Percentiles rank a stretch among this genome's conserved stretches.
Evolutionary conservation across 1,284 basidiomycete genomes (phyloP).

Genomic region (Ganoderma meredithae): DNA sequence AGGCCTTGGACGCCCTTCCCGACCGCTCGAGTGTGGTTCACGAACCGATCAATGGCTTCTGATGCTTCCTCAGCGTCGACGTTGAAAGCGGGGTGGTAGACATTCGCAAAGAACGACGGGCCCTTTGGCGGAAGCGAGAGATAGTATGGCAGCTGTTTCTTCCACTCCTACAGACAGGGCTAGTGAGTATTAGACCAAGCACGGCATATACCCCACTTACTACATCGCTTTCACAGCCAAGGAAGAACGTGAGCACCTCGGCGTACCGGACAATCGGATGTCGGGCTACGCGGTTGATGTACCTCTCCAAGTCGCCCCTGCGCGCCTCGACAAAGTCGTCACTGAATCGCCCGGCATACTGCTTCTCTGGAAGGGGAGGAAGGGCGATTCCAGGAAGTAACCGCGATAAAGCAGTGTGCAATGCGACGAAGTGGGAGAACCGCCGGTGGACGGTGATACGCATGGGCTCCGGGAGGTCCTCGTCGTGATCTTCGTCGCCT

Average conservation of each 20-base stretch:
- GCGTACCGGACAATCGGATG: slow-evolving; percentile 83
- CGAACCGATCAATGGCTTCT: slow-evolving; percentile 66
- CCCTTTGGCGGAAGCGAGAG: slow-evolving; percentile 68
- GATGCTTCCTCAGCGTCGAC: slow-evolving; percentile 74
- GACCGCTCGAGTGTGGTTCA: slow-evolving; percentile 67
- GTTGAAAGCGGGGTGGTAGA: slow-evolving; percentile 88
- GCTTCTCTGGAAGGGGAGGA: slow-evolving; percentile 85
- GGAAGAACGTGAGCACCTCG: slow-evolving; percentile 83
- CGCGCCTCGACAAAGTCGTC: slow-evolving; percentile 85
- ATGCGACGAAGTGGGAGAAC: slow-evolving; percentile 84
- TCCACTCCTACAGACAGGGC: slow-evolving; percentile 67
- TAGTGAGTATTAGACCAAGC: neutral
- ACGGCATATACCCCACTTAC: slow-evolving; percentile 49
- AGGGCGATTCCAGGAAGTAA: slow-evolving; percentile 79
- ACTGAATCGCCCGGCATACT: slow-evolving; percentile 82
- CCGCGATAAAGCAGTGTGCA: slow-evolving; percentile 73
- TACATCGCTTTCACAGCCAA: slow-evolving; percentile 75
- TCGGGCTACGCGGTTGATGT: slow-evolving; percentile 73
- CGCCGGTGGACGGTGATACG: slow-evolving; percentile 79
- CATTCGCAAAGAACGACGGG: slow-evolving; percentile 77
- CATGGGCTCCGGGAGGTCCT: slow-evolving; percentile 47
- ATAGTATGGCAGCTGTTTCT: slow-evolving; percentile 65
- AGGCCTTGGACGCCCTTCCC: slow-evolving; percentile 74
- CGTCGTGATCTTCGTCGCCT: slow-evolving; percentile 31
- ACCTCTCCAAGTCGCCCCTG: slow-evolving; percentile 81